phyloP scores from a whole-genome alignment of 176 grass and related monocot genomes.

The Eremochloa ophiuroides region DNA sequence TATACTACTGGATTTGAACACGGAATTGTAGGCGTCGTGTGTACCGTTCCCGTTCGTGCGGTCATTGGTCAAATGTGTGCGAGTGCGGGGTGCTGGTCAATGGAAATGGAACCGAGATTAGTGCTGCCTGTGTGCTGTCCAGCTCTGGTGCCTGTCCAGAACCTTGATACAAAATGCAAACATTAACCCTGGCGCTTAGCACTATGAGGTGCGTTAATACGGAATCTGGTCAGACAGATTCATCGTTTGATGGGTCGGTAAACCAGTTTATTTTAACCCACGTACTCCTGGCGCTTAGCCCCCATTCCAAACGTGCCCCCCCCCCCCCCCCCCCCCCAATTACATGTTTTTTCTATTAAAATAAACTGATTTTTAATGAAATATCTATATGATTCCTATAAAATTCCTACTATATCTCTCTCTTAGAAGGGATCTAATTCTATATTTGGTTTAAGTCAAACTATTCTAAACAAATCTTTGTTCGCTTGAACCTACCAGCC shows the following conservation, averaged over 20 bases:
- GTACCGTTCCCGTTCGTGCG: background rate
- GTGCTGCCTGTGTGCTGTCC: constrained; percentile 1
- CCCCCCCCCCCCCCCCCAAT: no score
- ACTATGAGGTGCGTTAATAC: constrained; percentile 15
- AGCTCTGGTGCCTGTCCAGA: background rate
- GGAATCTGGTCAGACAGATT: background rate
- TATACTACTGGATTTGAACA: background rate
- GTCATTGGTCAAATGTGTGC: constrained; percentile 12
- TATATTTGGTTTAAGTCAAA: no score
- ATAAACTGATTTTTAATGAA: no score
- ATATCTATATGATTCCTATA: no score
- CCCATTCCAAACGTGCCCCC: no score
- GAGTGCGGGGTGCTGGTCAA: constrained; percentile 29
- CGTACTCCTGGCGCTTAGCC: no score
- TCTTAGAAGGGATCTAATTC: no score
- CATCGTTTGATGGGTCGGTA: background rate
- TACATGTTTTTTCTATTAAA: no score
- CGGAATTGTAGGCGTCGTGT: background rate
- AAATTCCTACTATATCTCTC: no score
- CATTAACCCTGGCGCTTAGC: background rate
- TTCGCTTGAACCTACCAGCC: no score
- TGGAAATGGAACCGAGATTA: constrained; percentile 2
- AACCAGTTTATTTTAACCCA: no score
- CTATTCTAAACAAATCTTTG: no score
- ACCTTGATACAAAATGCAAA: background rate